A percentile compares a stretch with the other conserved stretches of the same genome.
phyloP scores from a whole-genome alignment of 2,329 filamentous ascomycete species.

The Cladosporium sp. region DNA sequence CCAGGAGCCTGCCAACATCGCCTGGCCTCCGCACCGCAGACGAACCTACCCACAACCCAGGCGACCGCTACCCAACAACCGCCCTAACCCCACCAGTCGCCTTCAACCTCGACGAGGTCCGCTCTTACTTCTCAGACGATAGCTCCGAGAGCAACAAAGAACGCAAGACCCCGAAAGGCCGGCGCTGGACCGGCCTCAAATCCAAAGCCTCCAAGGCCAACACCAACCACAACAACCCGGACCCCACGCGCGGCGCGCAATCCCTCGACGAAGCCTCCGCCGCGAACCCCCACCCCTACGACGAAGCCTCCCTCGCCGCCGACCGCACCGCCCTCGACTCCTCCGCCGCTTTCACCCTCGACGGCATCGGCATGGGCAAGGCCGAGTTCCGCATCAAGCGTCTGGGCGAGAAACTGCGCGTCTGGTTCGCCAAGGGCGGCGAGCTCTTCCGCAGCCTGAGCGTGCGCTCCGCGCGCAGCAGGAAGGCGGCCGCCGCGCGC shows the following conservation, averaged over 20 bases:
- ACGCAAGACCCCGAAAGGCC: constrained; percentile 21
- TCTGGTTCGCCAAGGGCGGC: constrained; percentile 30
- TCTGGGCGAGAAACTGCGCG: constrained; percentile 34
- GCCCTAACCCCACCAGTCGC: constrained; percentile 38
- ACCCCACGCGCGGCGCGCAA: constrained; percentile 14
- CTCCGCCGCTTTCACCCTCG: constrained; percentile 22
- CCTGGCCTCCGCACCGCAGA: constrained; percentile 18
- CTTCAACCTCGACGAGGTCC: constrained; percentile 36
- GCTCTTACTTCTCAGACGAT: constrained; percentile 39
- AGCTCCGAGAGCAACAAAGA: constrained; percentile 26
- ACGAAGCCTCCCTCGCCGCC: constrained; percentile 19
- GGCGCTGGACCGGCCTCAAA: constrained; percentile 20
- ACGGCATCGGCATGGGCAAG: constrained; percentile 34
- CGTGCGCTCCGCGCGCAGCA: constrained; percentile 7
- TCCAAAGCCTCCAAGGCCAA: constrained; percentile 16
- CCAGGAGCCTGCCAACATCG: constrained; percentile 3
- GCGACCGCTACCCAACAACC: constrained; percentile 45
- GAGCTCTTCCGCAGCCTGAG: constrained; percentile 29
- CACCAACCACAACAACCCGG: constrained; percentile 12
- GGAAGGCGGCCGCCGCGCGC: constrained; percentile 3
- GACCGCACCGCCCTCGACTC: constrained; percentile 11
- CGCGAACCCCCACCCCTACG: constrained; percentile 20
- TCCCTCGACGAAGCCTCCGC: constrained; percentile 21
- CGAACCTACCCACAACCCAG: constrained; percentile 30
- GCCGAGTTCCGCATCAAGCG: constrained; percentile 35